Percentiles rank a stretch among this genome's conserved stretches.
Conservation (phyloP, 805 yeast genomes). For the Candida insectorum region DNA sequence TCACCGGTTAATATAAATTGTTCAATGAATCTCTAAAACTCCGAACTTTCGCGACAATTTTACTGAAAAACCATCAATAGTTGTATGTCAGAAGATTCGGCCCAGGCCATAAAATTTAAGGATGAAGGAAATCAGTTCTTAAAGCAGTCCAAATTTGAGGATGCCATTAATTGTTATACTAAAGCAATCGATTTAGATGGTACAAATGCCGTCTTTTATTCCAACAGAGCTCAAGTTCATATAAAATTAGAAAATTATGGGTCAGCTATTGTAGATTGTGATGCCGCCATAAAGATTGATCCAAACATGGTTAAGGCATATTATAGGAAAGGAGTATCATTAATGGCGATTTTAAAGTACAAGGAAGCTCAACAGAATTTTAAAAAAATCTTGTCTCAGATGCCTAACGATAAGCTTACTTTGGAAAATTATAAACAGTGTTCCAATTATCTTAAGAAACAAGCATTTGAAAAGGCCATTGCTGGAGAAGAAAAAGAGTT, state of each 20-base stretch:
- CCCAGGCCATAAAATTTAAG: slow-evolving; percentile 54
- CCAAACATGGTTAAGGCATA: slow-evolving; percentile 71
- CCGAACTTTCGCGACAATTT: no score
- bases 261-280: slow-evolving; percentile 75
- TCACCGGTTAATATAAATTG: slow-evolving; percentile 2
- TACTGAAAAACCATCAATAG: no score
- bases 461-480: slow-evolving; percentile 85
- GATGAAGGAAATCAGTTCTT: slow-evolving; percentile 71
- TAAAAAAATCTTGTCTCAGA: slow-evolving; percentile 53
- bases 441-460: slow-evolving; percentile 59
- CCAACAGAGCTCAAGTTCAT: slow-evolving; percentile 89
- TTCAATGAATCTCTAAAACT: no score
- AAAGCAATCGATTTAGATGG: slow-evolving; percentile 67
- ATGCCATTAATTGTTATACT: slow-evolving; percentile 71
- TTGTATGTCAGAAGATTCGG: no score
- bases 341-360: slow-evolving; percentile 71
- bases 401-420: slow-evolving; percentile 72
- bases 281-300: slow-evolving; percentile 65
- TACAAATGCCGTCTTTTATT: slow-evolving; percentile 59
- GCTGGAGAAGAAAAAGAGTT: slow-evolving; percentile 61
- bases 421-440: slow-evolving; percentile 59
- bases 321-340: slow-evolving; percentile 82
- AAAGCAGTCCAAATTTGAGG: slow-evolving; percentile 58
- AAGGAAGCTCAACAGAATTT: slow-evolving; percentile 72
- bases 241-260: slow-evolving; percentile 86